A percentile compares a stretch with the other conserved stretches of the same genome.
These are phyloP conservation scores for Lepidopterella palustris DNA, from an alignment of 495 filamentous ascomycete genomes.

Conservation along the genomic window DNA sequence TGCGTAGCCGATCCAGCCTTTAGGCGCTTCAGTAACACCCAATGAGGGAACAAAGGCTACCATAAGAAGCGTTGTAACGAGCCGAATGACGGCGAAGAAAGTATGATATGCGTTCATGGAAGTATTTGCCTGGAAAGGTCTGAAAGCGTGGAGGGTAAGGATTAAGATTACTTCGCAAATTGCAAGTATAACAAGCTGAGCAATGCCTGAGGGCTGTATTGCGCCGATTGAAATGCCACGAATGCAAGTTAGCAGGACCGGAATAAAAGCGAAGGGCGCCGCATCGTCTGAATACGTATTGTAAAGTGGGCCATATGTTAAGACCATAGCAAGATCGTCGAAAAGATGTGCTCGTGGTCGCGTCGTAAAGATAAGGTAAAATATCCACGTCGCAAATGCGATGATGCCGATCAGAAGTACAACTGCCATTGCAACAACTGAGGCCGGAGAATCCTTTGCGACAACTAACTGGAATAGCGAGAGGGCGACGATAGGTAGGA, in stretches of 20 bases:
- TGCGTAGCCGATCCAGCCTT: slow-evolving; percentile 91
- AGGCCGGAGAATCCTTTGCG: slow-evolving; percentile 55
- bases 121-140: slow-evolving; percentile 81
- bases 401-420: slow-evolving; percentile 65
- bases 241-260: slow-evolving; percentile 72
- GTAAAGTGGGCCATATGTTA: slow-evolving; percentile 92
- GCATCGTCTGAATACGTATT: slow-evolving; percentile 93
- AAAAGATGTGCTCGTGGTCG: slow-evolving; percentile 81
- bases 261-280: slow-evolving; percentile 78
- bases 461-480: slow-evolving; percentile 91
- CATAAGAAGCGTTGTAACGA: slow-evolving; percentile 74
- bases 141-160: slow-evolving; percentile 80
- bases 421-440: slow-evolving; percentile 64
- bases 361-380: slow-evolving; percentile 70
- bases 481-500: slow-evolving; percentile 76
- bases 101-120: slow-evolving; percentile 98
- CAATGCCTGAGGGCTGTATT: slow-evolving; percentile 85
- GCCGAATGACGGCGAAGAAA: slow-evolving; percentile 70
- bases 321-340: slow-evolving; percentile 82
- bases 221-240: slow-evolving; percentile 89
- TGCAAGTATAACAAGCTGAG: slow-evolving; percentile 82
- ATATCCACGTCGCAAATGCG: slow-evolving; percentile 67
- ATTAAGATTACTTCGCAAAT: slow-evolving; percentile 90
- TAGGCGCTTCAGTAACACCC: slow-evolving; percentile 64
- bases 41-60: slow-evolving; percentile 81